Conservation (phyloP, 2,329 filamentous ascomycete species). For the Sclerotinia sclerotiorum region DNA sequence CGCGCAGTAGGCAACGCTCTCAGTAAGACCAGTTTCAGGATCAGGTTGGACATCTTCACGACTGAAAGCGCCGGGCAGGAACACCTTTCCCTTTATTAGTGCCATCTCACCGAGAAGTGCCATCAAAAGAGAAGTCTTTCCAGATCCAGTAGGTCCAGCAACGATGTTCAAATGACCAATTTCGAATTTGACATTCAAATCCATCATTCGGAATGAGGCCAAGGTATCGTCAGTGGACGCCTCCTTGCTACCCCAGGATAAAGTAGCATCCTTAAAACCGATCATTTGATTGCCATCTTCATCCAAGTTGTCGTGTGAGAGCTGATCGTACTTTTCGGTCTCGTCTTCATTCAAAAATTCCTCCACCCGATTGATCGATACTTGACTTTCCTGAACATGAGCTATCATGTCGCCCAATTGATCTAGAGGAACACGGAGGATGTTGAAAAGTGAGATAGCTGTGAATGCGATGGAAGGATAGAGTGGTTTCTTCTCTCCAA, state of each 20-base stretch:
- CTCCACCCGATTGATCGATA: conserved; percentile 94
- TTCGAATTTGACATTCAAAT: conserved; percentile 78
- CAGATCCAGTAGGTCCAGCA: conserved; percentile 87
- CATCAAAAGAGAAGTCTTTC: conserved; percentile 96
- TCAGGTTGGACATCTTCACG: conserved; percentile 82
- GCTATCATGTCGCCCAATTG: conserved; percentile 98
- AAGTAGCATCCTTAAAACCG: conserved; percentile 79
- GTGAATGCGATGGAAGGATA: conserved; percentile 95
- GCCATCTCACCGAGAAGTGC: conserved; percentile 96
- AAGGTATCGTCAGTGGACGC: conserved; percentile 59
- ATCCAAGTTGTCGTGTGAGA: conserved; percentile 68
- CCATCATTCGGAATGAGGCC: conserved; percentile 77
- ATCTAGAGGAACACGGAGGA: conserved; percentile 89
- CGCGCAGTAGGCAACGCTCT: conserved; percentile 93
- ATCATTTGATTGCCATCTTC: conserved; percentile 72
- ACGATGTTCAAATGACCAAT: conserved; percentile 90
- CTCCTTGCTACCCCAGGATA: conserved; percentile 83
- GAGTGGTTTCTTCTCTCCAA: conserved; percentile 83
- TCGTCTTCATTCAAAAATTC: conserved; percentile 91
- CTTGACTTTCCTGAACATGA: conserved; percentile 95
- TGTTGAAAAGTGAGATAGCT: conserved; percentile 90
- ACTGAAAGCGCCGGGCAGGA: conserved; percentile 73
- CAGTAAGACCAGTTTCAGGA: conserved; percentile 80
- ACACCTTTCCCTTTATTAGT: conserved; percentile 73
- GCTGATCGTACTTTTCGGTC: conserved; percentile 90